phyloP scores from a whole-genome alignment of 805 yeast species.

The Torulaspora maleeae region DNA sequence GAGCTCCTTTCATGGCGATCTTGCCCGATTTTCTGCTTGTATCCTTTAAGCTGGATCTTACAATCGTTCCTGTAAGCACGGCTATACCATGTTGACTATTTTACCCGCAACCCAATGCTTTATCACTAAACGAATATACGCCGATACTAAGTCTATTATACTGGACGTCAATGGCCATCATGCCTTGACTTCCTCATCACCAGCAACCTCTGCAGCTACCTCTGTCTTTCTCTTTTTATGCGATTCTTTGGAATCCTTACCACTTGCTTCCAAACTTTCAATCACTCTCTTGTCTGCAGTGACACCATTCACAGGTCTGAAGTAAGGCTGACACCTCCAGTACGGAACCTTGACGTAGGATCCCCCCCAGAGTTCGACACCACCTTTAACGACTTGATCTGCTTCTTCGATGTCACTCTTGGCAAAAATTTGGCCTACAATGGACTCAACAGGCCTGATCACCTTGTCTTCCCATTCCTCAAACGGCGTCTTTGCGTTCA shows the following conservation, averaged over 20 bases:
- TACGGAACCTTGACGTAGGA: constrained; percentile 76
- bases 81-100: neutral
- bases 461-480: constrained; percentile 49
- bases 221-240: constrained; percentile 27
- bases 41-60: no score
- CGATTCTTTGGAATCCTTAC: constrained; percentile 5
- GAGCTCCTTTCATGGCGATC: neutral
- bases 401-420: constrained; percentile 48
- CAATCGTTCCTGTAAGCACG: neutral
- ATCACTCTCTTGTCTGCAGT: constrained; percentile 43
- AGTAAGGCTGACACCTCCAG: constrained; percentile 96
- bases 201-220: constrained; percentile 15
- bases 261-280: constrained; percentile 20
- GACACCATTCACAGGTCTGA: constrained; percentile 82
- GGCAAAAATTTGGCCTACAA: constrained; percentile 54
- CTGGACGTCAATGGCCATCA: neutral
- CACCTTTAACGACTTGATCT: constrained; percentile 56
- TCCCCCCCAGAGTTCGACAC: constrained; percentile 70
- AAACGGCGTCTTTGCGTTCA: constrained; percentile 41
- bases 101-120: neutral
- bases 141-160: neutral
- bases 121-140: constrained; percentile 1
- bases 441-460: constrained; percentile 61
- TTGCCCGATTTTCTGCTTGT: neutral
- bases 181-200: constrained; percentile 16